Base-by-base conservation (phyloP, 306 rosid genomes). In the Corylus heterophylla region DNA sequence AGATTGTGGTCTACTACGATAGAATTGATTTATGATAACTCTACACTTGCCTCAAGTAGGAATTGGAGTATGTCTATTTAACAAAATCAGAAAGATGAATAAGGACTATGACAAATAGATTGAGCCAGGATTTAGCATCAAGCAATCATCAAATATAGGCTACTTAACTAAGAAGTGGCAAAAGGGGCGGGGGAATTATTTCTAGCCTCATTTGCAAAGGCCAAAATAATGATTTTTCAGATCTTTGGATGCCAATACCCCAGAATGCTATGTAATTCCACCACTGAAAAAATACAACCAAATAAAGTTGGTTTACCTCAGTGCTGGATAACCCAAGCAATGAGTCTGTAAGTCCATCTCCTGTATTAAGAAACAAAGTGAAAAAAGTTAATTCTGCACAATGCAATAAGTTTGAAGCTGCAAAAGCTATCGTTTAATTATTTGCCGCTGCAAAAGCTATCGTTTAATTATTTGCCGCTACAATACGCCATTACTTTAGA, bases 261-360 rank as follows among this genome's bases (percentile, higher is more conserved):
- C 13, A 16, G 27, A 39, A n/a, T 44, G 11, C 51, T 42, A 10
- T 39, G 66, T 59, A n/a, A 59, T 10, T 59, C 37, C 35, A 59
- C 37, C 37, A 11, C 14, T 9, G 20, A n/a, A 63, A 17, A 67
- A 67, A 10, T 39, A 39, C 51, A 66, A 76, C 22, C 37, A 76
- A 62, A 69, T 51, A 22, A 47, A 31, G 54, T 14, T 47, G 78
- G 72, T 74, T 74, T 85, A 94, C 98, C 94, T 94, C 93, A 54
- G 86, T 68, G 85, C 94, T 92, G 54, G 98, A 94, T 76, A 94
- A 82, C 84, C 88, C 95, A 27, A 82, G 94, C 84, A 92, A 80
- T 16, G 92, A 89, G 78, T 94, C 95, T 0, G 95, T 91, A 83
- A 94, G 98, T 69, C 97, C 97, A 79, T 94, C 97, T 74, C 97